Percentiles rank a stretch among this genome's conserved stretches.
phyloP scores from a whole-genome alignment of 1,284 basidiomycete species.

The Ustilago tritici region DNA sequence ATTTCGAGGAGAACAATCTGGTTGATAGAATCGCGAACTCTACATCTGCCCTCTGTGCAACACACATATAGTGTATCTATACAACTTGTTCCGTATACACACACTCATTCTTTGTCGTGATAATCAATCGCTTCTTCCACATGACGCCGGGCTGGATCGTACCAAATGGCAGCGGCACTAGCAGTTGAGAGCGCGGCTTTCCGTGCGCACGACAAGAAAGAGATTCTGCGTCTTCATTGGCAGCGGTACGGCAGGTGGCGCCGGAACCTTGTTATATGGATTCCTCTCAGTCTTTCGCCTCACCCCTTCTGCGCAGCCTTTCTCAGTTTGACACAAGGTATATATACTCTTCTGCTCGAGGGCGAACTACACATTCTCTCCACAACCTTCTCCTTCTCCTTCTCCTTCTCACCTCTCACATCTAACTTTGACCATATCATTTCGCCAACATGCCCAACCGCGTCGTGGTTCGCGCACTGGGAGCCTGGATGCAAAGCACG shows the following conservation, averaged over 20 bases:
- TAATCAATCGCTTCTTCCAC: not conserved
- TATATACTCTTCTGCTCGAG: no score
- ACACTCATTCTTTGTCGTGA: not conserved
- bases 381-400: no score
- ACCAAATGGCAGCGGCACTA: not conserved
- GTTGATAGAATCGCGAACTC: constrained; percentile 3
- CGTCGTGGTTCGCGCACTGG: no score
- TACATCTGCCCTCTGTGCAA: not conserved
- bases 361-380: no score
- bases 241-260: not conserved
- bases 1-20: not conserved
- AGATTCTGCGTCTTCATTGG: not conserved
- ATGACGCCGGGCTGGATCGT: not conserved
- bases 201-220: not conserved
- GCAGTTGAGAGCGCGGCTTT: not conserved
- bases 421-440: no score
- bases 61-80: not conserved
- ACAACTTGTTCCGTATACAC: not conserved
- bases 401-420: no score
- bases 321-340: no score
- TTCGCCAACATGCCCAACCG: no score
- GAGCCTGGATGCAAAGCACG: no score
- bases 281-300: not conserved
- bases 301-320: not conserved
- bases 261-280: not conserved